Percentiles rank a stretch among this genome's conserved stretches.
Evolutionary conservation across 2,329 filamentous ascomycete species (phyloP).

Genomic region (Elsinoe ampelina): DNA sequence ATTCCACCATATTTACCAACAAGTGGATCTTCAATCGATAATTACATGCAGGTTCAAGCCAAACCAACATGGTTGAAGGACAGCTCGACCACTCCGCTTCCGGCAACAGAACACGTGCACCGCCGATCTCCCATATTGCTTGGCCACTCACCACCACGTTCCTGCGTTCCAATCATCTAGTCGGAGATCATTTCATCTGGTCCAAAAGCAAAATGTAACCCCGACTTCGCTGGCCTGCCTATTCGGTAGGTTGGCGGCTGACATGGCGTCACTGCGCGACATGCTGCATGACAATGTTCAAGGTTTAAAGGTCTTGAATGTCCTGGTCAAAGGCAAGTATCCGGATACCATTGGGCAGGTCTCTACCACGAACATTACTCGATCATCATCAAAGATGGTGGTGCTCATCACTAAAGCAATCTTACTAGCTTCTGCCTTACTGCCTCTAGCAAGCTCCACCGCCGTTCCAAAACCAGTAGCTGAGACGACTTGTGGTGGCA

Average conservation of each 20-base stretch:
- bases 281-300: not conserved
- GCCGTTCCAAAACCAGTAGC: constrained; percentile 27
- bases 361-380: not conserved
- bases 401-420: not conserved
- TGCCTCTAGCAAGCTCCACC: not conserved
- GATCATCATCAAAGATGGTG: too few relatives aligned
- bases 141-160: constrained; percentile 6
- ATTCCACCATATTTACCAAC: not conserved
- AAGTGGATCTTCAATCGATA: not conserved
- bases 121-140: not conserved
- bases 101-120: constrained; percentile 4
- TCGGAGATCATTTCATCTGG: not conserved
- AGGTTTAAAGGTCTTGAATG: constrained; percentile 8
- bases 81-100: not conserved
- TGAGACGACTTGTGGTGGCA: constrained; percentile 49
- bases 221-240: not conserved
- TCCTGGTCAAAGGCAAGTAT: not conserved
- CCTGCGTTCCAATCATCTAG: not conserved
- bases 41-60: constrained; percentile 6
- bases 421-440: not conserved
- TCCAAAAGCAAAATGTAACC: not conserved
- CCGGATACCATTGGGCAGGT: not conserved
- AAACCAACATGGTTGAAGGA: not conserved
- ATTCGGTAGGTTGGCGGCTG: not conserved
- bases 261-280: constrained; percentile 1